phyloP scores from a whole-genome alignment of 768 basidiomycete genomes.

The Dioszegia hungarica region DNA sequence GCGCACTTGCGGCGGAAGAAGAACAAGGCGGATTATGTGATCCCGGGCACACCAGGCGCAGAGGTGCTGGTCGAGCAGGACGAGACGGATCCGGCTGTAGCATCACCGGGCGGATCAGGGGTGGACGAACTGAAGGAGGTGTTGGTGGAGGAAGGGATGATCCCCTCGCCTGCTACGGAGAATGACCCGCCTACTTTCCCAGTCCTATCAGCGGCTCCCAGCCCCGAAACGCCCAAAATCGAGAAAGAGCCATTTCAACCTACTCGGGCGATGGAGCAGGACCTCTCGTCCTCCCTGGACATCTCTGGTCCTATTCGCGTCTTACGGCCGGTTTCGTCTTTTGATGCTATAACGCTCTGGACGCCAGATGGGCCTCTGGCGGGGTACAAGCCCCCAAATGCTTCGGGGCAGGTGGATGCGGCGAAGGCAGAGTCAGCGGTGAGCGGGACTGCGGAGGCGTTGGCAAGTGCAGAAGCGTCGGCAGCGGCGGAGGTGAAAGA shows the following conservation, averaged over 20 bases:
- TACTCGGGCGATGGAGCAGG: background rate
- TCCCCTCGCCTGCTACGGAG: constrained; percentile 40
- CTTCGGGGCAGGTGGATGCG: background rate
- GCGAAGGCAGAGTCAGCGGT: background rate
- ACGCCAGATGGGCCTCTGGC: constrained; percentile 39
- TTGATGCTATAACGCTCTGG: constrained; percentile 32
- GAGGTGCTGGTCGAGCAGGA: constrained; percentile 1
- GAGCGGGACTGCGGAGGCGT: background rate
- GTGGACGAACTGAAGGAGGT: constrained; percentile 2
- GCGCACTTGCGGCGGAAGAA: background rate
- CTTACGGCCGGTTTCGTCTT: constrained; percentile 22
- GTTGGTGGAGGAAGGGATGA: constrained; percentile 5
- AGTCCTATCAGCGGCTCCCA: constrained; percentile 2
- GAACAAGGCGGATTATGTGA: constrained; percentile 5
- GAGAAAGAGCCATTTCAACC: background rate
- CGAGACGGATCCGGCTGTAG: too few relatives aligned
- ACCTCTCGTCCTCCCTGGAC: background rate
- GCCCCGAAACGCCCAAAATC: background rate
- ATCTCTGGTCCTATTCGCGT: constrained; percentile 14
- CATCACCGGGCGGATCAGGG: too few relatives aligned
- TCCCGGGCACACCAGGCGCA: constrained; percentile 3
- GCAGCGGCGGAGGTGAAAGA: background rate
- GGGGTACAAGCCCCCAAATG: constrained; percentile 21
- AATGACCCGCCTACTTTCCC: constrained; percentile 32
- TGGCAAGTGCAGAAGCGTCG: background rate